phyloP scores from a whole-genome alignment of 345 rosid genomes.

The Carallia brachiata region DNA sequence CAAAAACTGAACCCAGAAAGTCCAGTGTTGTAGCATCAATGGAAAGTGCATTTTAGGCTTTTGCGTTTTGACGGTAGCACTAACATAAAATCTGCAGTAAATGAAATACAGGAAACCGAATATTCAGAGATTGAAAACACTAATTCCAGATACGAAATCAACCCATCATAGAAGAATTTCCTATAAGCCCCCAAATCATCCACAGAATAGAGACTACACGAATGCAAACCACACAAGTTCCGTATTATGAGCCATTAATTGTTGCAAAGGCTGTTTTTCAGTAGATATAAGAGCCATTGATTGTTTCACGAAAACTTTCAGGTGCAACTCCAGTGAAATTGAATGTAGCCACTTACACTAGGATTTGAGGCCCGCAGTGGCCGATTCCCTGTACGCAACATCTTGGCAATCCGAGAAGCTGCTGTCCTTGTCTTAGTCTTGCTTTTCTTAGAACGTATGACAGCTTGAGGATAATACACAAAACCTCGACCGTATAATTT shows the following conservation, averaged over 20 bases:
- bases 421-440: constrained; percentile 87
- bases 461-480: constrained; percentile 61
- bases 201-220: background rate
- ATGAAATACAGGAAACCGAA: too few relatives aligned
- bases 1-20: background rate
- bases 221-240: too few relatives aligned
- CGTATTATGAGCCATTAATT: too few relatives aligned
- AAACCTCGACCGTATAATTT: constrained; percentile 56
- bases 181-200: background rate
- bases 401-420: constrained; percentile 89
- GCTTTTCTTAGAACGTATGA: constrained; percentile 58
- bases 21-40: background rate
- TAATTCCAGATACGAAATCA: too few relatives aligned
- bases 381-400: constrained; percentile 64
- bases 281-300: background rate
- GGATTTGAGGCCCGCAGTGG: constrained; percentile 49
- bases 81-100: too few relatives aligned
- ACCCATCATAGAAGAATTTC: too few relatives aligned
- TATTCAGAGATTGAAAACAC: too few relatives aligned
- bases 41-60: background rate
- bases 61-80: background rate
- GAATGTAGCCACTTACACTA: constrained; percentile 42
- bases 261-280: background rate
- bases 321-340: background rate
- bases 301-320: background rate